Conservation (phyloP, 495 filamentous ascomycete genomes). For the Penicillium psychrofluorescens region DNA sequence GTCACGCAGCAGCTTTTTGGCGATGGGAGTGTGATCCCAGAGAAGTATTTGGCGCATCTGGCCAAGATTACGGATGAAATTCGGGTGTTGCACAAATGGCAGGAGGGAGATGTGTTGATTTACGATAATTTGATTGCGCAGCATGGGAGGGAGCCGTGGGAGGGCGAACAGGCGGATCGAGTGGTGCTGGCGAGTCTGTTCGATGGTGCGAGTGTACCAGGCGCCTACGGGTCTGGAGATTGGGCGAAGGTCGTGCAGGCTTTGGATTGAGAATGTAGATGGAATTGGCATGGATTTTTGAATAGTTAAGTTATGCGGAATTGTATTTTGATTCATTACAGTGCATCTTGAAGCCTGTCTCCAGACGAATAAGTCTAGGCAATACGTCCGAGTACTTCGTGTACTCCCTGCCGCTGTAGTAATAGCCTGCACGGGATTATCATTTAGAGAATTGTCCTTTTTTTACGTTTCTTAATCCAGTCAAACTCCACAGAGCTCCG, state of each 20-base stretch:
- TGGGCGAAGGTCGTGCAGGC: constrained; percentile 42
- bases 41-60: constrained; percentile 37
- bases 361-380: no score
- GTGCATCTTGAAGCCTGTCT: no score
- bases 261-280: constrained; percentile 3
- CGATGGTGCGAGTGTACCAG: constrained; percentile 34
- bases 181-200: constrained; percentile 40
- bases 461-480: no score
- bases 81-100: constrained; percentile 36
- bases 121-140: constrained; percentile 43
- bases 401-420: no score
- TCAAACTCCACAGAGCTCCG: no score
- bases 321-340: no score
- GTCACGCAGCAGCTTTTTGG: constrained; percentile 30
- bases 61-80: constrained; percentile 43
- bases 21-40: constrained; percentile 45
- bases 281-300: no score
- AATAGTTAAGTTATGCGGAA: no score
- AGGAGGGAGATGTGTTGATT: constrained; percentile 34
- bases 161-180: constrained; percentile 35
- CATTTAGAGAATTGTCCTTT: no score
- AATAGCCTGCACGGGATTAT: no score
- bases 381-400: no score
- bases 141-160: constrained; percentile 41
- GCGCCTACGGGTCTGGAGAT: constrained; percentile 32